Evolutionary conservation across 1,139 yeast genomes (phyloP), one percentile per base, ranked within the genome.

Genomic region (Saccharomyces hybrid): DNA sequence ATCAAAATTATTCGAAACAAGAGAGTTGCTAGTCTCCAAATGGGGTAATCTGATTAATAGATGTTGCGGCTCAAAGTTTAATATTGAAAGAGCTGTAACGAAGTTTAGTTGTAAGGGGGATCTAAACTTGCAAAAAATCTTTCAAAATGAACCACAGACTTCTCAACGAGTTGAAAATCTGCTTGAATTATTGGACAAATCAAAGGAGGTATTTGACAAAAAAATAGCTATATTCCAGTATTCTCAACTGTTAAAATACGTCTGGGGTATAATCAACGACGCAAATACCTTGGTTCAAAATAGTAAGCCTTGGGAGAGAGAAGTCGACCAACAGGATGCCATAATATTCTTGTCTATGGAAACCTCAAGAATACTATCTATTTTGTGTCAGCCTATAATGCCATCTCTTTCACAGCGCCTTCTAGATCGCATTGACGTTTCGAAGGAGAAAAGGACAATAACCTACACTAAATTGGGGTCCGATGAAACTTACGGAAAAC

Each of bases 41-140:
- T 86, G 86, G 70, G 91, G 95, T 50, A 93, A 93, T 64, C 74
- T 91, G 53, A 76, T 86, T 26, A 79, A 85, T 57, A 75, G 99
- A 55, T 79, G 84, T 49, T 84, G 95, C 52, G 89, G 93, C 0
- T 75, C 78, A 23, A 81, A 83, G 55, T 91, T 93, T 64, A 72
- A 79, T 63, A 76, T 88, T 23, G 66, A 68, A n/a, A 70, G 79
- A 32, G 78, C 88, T 2, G 62, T 70, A 6, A 19, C 31, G 0
- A 48, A 51, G 7, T 68, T 62, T 32, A 50, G 60, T 27, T 3
- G 11, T 14, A 38, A 38, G 23, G 42, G 23, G 4, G 8, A 8
- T 38, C 13, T 14, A 38, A 2, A 38, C 3, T 38, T 38, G 7
- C 25, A 38, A 14, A 16, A 32, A 3, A 16, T 29, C 25, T 51